Evolutionary conservation across 2,329 filamentous ascomycete species (phyloP).

Genomic region (Zymoseptoria ardabiliae): DNA sequence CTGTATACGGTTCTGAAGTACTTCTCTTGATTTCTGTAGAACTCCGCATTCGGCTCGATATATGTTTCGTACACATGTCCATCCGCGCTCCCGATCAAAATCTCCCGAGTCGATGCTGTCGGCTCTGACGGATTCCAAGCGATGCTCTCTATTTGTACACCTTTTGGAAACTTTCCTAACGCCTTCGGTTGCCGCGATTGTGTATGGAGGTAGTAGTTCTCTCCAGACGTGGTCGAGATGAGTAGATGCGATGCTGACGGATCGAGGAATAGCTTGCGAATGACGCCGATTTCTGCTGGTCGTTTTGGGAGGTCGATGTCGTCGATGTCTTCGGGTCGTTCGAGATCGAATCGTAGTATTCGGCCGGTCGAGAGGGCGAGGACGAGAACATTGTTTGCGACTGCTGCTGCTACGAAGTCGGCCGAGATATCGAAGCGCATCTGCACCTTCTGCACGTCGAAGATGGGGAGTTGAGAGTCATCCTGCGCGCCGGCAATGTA

Average conservation of each 20-base stretch:
- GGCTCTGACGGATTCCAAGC: constrained; percentile 93
- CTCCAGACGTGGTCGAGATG: constrained; percentile 81
- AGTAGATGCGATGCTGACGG: constrained; percentile 92
- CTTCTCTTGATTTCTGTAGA: constrained; percentile 90
- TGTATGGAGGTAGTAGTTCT: constrained; percentile 97
- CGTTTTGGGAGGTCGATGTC: constrained; percentile 97
- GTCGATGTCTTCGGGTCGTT: constrained; percentile 91
- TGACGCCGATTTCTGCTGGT: constrained; percentile 80
- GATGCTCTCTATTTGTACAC: constrained; percentile 78
- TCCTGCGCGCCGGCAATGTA: constrained; percentile 24
- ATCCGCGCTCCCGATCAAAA: constrained; percentile 83
- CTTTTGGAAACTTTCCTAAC: constrained; percentile 66
- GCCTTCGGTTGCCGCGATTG: constrained; percentile 83
- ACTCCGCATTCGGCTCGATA: constrained; percentile 89
- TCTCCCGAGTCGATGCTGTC: constrained; percentile 89
- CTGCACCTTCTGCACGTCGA: constrained; percentile 86
- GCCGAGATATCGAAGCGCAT: constrained; percentile 90
- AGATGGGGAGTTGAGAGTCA: constrained; percentile 70
- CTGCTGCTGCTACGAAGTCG: constrained; percentile 92
- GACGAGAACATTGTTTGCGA: constrained; percentile 93
- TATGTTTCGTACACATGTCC: constrained; percentile 92
- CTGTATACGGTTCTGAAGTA: constrained; percentile 81
- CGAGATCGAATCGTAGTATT: constrained; percentile 87
- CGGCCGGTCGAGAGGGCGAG: constrained; percentile 86
- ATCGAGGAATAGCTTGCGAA: constrained; percentile 94